Percentiles rank a stretch among this genome's conserved stretches.
These are phyloP conservation scores for Salvia sclarea DNA, from an alignment of 305 asterid genomes.

Conservation along the genomic window DNA sequence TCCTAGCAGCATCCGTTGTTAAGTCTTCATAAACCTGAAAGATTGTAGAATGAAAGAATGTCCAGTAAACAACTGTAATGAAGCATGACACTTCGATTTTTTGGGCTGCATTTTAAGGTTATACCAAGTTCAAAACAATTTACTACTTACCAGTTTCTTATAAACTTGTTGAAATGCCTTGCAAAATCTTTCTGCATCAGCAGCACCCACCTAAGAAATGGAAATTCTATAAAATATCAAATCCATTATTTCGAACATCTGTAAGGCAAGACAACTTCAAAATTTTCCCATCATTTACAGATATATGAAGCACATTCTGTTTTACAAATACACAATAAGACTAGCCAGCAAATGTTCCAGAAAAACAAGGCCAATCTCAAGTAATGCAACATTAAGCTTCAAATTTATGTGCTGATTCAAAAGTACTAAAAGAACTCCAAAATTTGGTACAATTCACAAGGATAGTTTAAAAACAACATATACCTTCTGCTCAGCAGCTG, in stretches of 20 bases:
- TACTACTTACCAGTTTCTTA: slow-evolving; percentile 64
- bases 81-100: neutral
- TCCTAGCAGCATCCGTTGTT: slow-evolving; percentile 65
- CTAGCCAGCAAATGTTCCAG: slow-evolving; percentile 1
- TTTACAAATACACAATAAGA: slow-evolving; percentile 8
- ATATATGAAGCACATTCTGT: neutral
- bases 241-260: neutral
- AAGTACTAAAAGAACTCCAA: neutral
- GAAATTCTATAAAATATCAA: slow-evolving; percentile 14
- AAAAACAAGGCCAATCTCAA: neutral
- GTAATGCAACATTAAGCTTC: neutral
- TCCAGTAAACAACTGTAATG: neutral
- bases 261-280: neutral
- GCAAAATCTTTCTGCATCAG: slow-evolving; percentile 80
- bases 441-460: slow-evolving; percentile 24
- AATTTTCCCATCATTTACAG: neutral
- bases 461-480: slow-evolving; percentile 16
- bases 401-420: slow-evolving; percentile 19
- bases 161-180: slow-evolving; percentile 75
- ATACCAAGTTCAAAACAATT: slow-evolving; percentile 14
- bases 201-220: slow-evolving; percentile 62
- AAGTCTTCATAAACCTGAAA: slow-evolving; percentile 81
- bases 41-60: slow-evolving; percentile 7
- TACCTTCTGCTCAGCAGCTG: slow-evolving; percentile 82
- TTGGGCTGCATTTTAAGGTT: neutral